Base-by-base conservation (phyloP, 192 early-diverging fungal species). In the Spinellus fusiger region DNA sequence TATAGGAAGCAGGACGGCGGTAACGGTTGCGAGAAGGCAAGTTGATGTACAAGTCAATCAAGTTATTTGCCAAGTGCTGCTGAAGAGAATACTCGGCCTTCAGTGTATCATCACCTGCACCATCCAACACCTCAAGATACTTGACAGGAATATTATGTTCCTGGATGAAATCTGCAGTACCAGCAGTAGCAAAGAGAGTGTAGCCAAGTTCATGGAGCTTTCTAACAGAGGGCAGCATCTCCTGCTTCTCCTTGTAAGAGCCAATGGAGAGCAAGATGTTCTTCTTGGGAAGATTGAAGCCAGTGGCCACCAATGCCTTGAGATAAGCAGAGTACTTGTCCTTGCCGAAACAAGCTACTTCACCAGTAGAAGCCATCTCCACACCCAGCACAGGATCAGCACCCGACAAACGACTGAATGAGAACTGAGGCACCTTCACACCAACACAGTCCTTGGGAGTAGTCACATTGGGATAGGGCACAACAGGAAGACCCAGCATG, bases 361-460 rank as follows among this genome's bases (percentile, higher is more conserved):
- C 96, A 69, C 96, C 96, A 2, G 96, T 99, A 5, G 95, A 98
- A 25, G 96, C 96, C 95, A 98, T 99, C 80, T 98, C 96, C 4
- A 99, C 95, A 67, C 96, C 96, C 49, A 99, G 77, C 65, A 99
- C 86, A 44, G 96, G 96, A 76, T 99, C 96, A 47, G 96, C 95
- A 27, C 95, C 96, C 44, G 88, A 86, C 31, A 98, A 79, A 64
- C 95, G 90, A 64, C 87, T 91, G 85, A 95, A 98, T 58, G 88
- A 90, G 77, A 99, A 99, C 80, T 98, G 95, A 31, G 95, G 94
- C 16, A 96, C 96, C 81, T 99, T 98, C 69, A 98, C 85, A 33
- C 89, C 93, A 48, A 95, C 93, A 63, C 95, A 93, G 71, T 87
- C 80, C 78, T 89, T 79, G 34, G 81, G 77, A 40, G 80, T 74